Base-by-base conservation (phyloP, 345 rosid species). In the Gynandropsis gynandra region DNA sequence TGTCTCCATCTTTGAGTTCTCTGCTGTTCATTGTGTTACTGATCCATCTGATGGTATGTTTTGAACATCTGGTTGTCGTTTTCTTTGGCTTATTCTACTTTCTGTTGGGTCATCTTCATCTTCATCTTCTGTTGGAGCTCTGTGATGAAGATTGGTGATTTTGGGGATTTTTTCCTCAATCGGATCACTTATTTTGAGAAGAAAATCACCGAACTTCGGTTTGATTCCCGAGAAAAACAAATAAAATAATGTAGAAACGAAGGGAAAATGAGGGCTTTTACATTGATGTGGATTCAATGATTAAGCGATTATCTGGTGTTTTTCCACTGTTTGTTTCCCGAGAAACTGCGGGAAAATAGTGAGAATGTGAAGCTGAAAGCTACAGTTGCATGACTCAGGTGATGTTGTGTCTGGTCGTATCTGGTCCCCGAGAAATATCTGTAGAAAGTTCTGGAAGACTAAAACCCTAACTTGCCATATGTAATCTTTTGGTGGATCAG, bases 21-120 rank as follows among this genome's bases (percentile, higher is more conserved):
- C 72, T 13, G 11, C 46, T 46, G 76, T 68, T 62, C 71, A n/a
- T 5, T 70, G 71, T 65, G 56, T 47, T 63, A 78, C 80, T 59
- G 80, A 78, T 75, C 52, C 69, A 46, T 52, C 72, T 17, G 80
- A 75, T 68, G 78, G 83, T 78, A 74, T 34, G 40, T 48, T 40
- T 24, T 62, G 1, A 5, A 12, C 29, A 20, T 36, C 15, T 32
- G n/a, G 15, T 38, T 27, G 35, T 49, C 1, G 33, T 4, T 0
- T 16, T 58, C 9, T 50, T n/a, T 32, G 18, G 20, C 19, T 51
- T 50, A 57, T 11, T 36, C 11, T 41, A 41, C 14, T 47, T 38
- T 54, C 50, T 47, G 38, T 44, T 62, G 31, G 36, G 54, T 29
- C 51, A 31, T 36, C 42, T 38, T 53, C 51, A 31, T 36, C 42